A percentile compares a stretch with the other conserved stretches of the same genome.
phyloP scores from a whole-genome alignment of 169 alveolate genomes.

The Amoebophrya sp. region DNA sequence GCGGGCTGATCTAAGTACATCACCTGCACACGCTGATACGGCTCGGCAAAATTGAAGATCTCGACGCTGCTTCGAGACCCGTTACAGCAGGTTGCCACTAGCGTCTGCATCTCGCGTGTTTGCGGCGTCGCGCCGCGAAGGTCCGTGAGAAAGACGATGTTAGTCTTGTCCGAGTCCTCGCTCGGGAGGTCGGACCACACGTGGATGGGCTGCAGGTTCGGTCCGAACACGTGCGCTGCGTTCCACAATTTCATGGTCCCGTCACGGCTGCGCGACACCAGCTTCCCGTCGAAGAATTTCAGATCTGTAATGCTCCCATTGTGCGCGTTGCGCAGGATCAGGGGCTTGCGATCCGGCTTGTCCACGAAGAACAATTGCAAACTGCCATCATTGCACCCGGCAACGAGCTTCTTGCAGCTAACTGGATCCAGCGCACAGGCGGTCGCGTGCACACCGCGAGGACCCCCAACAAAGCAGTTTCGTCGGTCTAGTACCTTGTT shows the following conservation, averaged over 20 bases:
- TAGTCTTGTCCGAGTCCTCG: not conserved
- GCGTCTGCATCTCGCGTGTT: not conserved
- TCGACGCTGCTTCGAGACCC: not conserved
- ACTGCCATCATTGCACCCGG: not conserved
- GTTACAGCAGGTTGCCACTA: not conserved
- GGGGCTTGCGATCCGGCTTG: not conserved
- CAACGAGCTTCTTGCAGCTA: not conserved
- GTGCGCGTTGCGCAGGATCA: not conserved
- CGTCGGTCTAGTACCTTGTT: not conserved
- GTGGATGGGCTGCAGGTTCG: not conserved
- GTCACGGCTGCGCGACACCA: not conserved
- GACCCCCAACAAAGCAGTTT: not conserved
- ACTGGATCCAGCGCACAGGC: not conserved
- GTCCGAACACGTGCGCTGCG: not conserved
- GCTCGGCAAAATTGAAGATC: not conserved
- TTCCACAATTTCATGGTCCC: slow-evolving; percentile 18
- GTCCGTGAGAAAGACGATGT: not conserved
- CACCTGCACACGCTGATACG: not conserved
- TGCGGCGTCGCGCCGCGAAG: not conserved
- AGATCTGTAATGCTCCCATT: not conserved
- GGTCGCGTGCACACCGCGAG: not conserved
- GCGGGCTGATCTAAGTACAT: not conserved
- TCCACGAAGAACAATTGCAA: not conserved
- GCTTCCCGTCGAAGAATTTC: not conserved
- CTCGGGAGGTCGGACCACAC: not conserved